A percentile compares a stretch with the other conserved stretches of the same genome.
These are phyloP conservation scores for Pseudozyma flocculosa DNA, from an alignment of 1,284 basidiomycete species.

Conservation along the genomic window DNA sequence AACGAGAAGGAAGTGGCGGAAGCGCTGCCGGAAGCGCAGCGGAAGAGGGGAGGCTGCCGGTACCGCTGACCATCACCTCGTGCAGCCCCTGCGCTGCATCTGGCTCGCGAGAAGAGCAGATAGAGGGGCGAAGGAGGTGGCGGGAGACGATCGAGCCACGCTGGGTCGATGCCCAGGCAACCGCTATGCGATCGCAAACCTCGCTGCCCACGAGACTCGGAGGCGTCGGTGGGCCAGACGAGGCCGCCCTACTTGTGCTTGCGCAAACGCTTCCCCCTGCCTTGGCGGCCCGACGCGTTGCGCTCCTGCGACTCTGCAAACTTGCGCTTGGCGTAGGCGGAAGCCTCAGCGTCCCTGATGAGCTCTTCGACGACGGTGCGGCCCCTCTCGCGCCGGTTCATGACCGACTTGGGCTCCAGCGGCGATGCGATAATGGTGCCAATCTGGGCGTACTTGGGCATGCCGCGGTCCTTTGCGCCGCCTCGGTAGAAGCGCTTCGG, in stretches of 20 bases:
- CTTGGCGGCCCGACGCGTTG: not conserved
- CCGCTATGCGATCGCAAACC: no score
- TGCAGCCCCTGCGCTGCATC: no score
- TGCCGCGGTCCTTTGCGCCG: slow-evolving; percentile 71
- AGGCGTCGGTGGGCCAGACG: no score
- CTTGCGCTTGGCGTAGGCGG: slow-evolving; percentile 88
- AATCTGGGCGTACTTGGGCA: slow-evolving; percentile 74
- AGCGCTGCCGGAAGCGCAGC: no score
- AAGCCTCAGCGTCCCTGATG: slow-evolving; percentile 80
- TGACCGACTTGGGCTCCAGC: slow-evolving; percentile 71
- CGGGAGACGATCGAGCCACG: no score
- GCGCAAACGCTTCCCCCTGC: not conserved
- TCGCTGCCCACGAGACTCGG: no score
- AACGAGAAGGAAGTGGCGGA: no score
- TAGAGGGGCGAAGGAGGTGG: no score
- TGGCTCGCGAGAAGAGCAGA: no score
- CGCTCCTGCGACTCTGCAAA: slow-evolving; percentile 67
- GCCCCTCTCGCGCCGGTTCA: slow-evolving; percentile 72
- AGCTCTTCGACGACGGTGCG: slow-evolving; percentile 83
- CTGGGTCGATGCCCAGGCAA: no score
- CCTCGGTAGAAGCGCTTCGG: slow-evolving; percentile 93
- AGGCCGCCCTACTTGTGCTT: not conserved
- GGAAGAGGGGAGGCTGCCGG: no score
- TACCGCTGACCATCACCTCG: no score
- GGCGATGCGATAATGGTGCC: slow-evolving; percentile 82